Percentiles rank a stretch among this genome's conserved stretches.
Evolutionary conservation across 345 rosid genomes (phyloP).

Genomic region (Mangifera indica): DNA sequence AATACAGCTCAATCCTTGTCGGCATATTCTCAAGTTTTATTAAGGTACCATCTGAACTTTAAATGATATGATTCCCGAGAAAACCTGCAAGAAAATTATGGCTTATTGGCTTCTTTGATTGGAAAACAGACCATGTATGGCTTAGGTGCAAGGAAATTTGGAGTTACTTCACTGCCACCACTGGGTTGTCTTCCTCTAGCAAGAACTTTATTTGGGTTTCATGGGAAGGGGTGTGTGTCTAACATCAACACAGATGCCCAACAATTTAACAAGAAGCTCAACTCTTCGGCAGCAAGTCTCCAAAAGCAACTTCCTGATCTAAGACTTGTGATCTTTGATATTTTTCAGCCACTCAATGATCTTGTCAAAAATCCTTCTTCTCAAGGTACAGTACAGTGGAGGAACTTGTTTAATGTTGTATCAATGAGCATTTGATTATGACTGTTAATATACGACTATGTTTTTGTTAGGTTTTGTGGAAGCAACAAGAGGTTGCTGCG

Average conservation of each 20-base stretch:
- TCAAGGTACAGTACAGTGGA: slow-evolving; percentile 33
- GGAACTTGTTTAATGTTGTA: not conserved
- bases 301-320: slow-evolving; percentile 69
- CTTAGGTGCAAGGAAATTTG: slow-evolving; percentile 77
- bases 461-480: slow-evolving; percentile 60
- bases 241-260: slow-evolving; percentile 71
- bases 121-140: slow-evolving; percentile 51
- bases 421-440: not conserved
- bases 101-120: not conserved
- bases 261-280: slow-evolving; percentile 72
- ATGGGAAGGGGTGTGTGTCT: slow-evolving; percentile 61
- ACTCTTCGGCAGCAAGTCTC: slow-evolving; percentile 52
- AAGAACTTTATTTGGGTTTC: slow-evolving; percentile 65
- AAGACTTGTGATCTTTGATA: slow-evolving; percentile 78
- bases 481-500: slow-evolving; percentile 89
- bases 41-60: slow-evolving; percentile 34
- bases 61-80: not conserved
- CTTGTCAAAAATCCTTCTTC: slow-evolving; percentile 60
- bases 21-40: slow-evolving; percentile 52
- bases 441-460: not conserved
- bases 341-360: slow-evolving; percentile 64
- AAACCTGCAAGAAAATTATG: not conserved
- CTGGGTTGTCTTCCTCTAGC: slow-evolving; percentile 87
- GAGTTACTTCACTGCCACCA: slow-evolving; percentile 91
- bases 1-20: slow-evolving; percentile 62